Percentiles rank a stretch among this genome's conserved stretches.
Conservation (phyloP, 2,329 filamentous ascomycete species). For the Aspergillus eucalypticola region DNA sequence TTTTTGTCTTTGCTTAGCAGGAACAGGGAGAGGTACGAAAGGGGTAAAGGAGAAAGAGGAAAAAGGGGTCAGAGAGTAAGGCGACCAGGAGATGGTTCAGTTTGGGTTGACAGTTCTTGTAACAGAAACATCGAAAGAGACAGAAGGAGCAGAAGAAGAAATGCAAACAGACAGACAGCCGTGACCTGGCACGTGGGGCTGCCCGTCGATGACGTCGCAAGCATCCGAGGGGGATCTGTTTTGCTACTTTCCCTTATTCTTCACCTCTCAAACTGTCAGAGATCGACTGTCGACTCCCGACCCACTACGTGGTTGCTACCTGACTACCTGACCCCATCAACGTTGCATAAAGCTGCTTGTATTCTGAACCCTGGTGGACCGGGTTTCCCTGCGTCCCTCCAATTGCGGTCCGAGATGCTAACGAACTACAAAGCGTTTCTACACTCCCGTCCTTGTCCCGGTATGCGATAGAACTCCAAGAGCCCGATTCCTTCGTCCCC, state of each 20-base stretch:
- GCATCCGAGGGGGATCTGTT: neutral
- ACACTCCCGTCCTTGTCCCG: neutral
- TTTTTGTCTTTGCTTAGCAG: neutral
- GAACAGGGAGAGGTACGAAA: neutral
- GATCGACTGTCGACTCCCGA: neutral
- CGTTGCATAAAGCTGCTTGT: neutral
- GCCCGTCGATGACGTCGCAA: conserved; percentile 29
- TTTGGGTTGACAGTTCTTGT: neutral
- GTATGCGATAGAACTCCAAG: neutral
- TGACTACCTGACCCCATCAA: neutral
- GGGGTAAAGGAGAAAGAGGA: neutral
- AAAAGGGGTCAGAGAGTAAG: neutral
- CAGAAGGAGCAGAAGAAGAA: conserved; percentile 12
- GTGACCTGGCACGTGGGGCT: conserved; percentile 22
- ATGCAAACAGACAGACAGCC: conserved; percentile 6
- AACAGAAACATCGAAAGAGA: neutral
- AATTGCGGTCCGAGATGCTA: neutral
- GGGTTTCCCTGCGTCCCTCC: neutral
- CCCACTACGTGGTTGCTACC: neutral
- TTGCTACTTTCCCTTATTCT: neutral
- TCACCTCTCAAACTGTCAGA: too few species aligned
- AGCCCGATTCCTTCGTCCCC: neutral
- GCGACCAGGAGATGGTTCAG: neutral
- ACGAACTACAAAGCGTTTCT: neutral
- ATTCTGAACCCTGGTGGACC: neutral